These are phyloP conservation scores for Sequoia sempervirens DNA, from an alignment of 75 land plant genomes.

Conservation along the genomic window DNA sequence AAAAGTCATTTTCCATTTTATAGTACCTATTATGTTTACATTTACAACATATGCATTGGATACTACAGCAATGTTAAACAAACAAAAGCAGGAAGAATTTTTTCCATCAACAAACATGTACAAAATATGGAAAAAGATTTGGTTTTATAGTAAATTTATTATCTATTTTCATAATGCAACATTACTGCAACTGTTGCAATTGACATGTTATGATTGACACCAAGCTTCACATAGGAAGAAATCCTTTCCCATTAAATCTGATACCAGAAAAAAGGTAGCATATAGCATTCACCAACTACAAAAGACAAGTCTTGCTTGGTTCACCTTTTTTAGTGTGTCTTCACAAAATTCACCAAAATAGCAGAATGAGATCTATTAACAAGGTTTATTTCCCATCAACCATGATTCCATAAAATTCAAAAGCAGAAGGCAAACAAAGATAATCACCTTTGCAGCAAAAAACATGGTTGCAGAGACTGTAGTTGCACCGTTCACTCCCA, in stretches of 20 bases:
- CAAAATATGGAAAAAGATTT: not conserved
- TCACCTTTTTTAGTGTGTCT: not conserved
- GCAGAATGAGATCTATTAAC: not conserved
- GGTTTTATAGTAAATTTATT: not conserved
- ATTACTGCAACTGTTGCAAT: not conserved
- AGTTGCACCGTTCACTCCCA: conserved; percentile 82
- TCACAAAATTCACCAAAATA: not conserved
- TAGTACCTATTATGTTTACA: not conserved
- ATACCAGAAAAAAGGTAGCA: not conserved
- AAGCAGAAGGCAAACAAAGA: not conserved
- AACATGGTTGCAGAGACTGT: conserved; percentile 99
- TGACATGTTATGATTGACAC: not conserved
- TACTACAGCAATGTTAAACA: not conserved
- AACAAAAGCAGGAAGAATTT: not conserved
- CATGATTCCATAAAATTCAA: not conserved
- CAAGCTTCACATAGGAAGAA: not conserved
- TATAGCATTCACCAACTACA: not conserved
- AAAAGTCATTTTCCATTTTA: not conserved
- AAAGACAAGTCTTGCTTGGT: not conserved
- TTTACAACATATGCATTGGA: not conserved
- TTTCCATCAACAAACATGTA: not conserved
- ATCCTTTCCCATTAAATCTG: not conserved
- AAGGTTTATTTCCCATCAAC: not conserved
- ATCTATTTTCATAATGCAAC: not conserved
- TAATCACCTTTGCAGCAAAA: conserved; percentile 81